A percentile compares a stretch with the other conserved stretches of the same genome.
phyloP scores from a whole-genome alignment of 1,284 basidiomycete species.

The Ustilago tritici region DNA sequence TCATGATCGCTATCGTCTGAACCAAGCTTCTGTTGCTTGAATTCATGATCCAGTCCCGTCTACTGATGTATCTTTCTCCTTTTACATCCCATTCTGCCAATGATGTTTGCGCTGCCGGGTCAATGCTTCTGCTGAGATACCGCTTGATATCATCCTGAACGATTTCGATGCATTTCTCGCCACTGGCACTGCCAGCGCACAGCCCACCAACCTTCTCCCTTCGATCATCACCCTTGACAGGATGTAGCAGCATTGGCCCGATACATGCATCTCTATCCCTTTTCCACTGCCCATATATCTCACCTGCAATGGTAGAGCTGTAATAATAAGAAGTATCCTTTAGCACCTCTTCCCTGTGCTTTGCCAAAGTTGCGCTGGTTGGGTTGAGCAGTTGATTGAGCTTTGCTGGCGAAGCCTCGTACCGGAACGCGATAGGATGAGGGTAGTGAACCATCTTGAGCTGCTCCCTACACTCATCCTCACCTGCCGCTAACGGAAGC shows the following conservation, averaged over 20 bases:
- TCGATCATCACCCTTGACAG: conserved; percentile 10
- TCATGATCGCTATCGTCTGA: neutral
- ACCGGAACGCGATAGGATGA: conserved; percentile 27
- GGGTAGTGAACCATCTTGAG: conserved; percentile 31
- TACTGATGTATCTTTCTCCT: conserved; percentile 13
- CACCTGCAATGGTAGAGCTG: conserved; percentile 12
- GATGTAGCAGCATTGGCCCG: conserved; percentile 21
- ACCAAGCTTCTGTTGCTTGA: conserved; percentile 15
- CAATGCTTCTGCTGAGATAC: neutral
- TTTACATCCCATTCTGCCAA: conserved; percentile 18
- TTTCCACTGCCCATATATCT: conserved; percentile 15
- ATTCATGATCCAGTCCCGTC: conserved; percentile 22
- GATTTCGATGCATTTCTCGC: neutral
- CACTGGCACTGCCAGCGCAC: neutral
- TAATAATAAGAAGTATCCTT: conserved; percentile 30
- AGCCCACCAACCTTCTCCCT: neutral
- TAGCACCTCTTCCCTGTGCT: conserved; percentile 19
- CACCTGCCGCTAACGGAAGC: neutral
- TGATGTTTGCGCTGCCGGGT: neutral
- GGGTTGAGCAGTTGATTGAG: conserved; percentile 25
- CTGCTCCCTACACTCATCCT: conserved; percentile 5
- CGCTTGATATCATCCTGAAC: conserved; percentile 1
- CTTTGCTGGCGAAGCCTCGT: conserved; percentile 15
- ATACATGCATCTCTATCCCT: conserved; percentile 15
- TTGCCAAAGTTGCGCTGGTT: conserved; percentile 6